Conservation (phyloP, 306 rosid species). For the Cucumis cinereus region DNA sequence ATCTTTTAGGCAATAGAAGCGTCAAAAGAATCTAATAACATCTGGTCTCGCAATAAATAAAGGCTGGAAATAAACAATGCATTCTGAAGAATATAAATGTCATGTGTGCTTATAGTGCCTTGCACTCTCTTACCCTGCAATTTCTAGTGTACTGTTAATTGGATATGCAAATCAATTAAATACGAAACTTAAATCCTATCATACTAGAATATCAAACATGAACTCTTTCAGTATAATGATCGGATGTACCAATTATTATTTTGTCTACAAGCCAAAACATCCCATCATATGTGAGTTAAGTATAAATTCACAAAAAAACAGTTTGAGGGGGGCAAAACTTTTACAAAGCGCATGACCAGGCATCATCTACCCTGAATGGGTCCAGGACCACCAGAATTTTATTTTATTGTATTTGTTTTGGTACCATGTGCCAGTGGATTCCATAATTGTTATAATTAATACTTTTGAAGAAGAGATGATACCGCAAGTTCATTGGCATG, state of each 20-base stretch:
- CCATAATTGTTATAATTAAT: neutral
- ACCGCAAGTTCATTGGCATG: too few relatives aligned
- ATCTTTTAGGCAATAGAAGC: neutral
- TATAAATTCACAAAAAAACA: neutral
- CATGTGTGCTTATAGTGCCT: neutral
- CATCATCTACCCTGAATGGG: neutral
- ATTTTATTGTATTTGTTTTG: neutral
- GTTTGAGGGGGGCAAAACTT: neutral
- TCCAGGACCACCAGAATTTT: neutral
- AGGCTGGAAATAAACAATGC: neutral
- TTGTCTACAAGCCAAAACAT: neutral
- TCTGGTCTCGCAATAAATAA: neutral
- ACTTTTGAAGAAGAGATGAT: too few relatives aligned
- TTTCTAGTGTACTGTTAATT: neutral
- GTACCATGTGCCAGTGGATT: neutral
- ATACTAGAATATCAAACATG: constrained; percentile 2
- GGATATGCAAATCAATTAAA: neutral
- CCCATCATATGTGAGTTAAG: neutral
- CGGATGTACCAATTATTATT: neutral
- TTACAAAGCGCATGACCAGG: neutral
- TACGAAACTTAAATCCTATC: neutral
- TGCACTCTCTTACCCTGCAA: neutral
- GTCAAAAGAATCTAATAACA: neutral
- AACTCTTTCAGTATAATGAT: neutral
- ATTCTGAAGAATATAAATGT: neutral